Conservation (phyloP, 2,329 filamentous ascomycete genomes). For the Ascosphaera acerosa region DNA sequence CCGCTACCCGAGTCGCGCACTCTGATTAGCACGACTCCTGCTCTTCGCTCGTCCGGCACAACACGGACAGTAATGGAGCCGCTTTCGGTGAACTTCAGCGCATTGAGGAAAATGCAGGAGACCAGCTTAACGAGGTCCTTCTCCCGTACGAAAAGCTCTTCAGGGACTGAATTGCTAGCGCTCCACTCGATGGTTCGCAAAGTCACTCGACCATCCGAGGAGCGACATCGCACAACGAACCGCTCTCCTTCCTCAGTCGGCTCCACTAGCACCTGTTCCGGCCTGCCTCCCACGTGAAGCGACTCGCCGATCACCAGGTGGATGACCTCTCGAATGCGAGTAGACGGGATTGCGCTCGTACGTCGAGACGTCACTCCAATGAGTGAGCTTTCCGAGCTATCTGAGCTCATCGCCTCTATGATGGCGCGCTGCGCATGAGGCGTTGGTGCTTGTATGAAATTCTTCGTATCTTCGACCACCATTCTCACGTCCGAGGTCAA, state of each 20-base stretch:
- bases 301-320: slow-evolving; percentile 23
- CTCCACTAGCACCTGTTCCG: slow-evolving; percentile 22
- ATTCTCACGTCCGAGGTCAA: slow-evolving; percentile 17
- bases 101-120: slow-evolving; percentile 38
- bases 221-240: slow-evolving; percentile 21
- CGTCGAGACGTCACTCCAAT: slow-evolving; percentile 3
- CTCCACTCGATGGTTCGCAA: slow-evolving; percentile 23
- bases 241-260: slow-evolving; percentile 20
- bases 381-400: slow-evolving; percentile 8
- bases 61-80: slow-evolving; percentile 33
- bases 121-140: slow-evolving; percentile 37
- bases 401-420: slow-evolving; percentile 14
- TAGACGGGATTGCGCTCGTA: slow-evolving; percentile 14
- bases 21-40: slow-evolving; percentile 32
- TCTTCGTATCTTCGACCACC: slow-evolving; percentile 19
- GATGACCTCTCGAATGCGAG: slow-evolving; percentile 21
- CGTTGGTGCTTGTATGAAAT: slow-evolving; percentile 14
- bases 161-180: slow-evolving; percentile 22
- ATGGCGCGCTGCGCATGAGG: slow-evolving; percentile 7
- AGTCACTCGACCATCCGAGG: slow-evolving; percentile 20
- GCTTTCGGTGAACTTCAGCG: slow-evolving; percentile 43
- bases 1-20: slow-evolving; percentile 42
- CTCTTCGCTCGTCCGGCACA: slow-evolving; percentile 22
- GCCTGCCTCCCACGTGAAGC: slow-evolving; percentile 22
- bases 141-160: slow-evolving; percentile 29